Evolutionary conservation across 1,284 basidiomycete genomes (phyloP), one percentile per base, ranked within the genome.

Genomic region (Naganishia cerealis): DNA sequence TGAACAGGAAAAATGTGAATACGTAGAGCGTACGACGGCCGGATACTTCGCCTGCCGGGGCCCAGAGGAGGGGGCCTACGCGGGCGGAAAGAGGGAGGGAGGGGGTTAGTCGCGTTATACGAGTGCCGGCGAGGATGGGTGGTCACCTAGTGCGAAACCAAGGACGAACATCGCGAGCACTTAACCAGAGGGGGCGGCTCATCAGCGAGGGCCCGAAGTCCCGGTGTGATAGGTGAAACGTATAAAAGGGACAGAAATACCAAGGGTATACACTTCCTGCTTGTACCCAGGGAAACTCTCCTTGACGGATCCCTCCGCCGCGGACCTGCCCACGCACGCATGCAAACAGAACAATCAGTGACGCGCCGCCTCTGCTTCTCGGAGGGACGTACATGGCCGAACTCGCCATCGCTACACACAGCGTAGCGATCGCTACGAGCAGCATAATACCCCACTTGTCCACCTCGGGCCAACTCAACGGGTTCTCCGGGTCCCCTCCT

Each of bases 1-100:
- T 80, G 70, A 81, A 82, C 9, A 79, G 68, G 67, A 79, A 70
- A 65, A 79, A 77, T 29, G 81, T 78, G 55, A 78, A 21, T 67
- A 82, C 72, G 73, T 82, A 83, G 69, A 82, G 68, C 61, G 72
- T 71, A 21, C 74, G 72, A 21, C 78, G 72, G 33, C 76, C 79
- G 52, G 73, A 75, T 39, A 79, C 73, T 40, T 77, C 76, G 15
- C 70, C 71, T 29, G 67, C 57, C 0, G 75, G 75, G 0, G 76
- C 75, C 75, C 75, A 77, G 16, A 75, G 42, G 8, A 75, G 66
- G 36, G 72, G 63, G 39, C 67, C 59, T 36, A 57, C 9, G n/a
- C n/a, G n/a, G n/a, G n/a, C 24, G 46, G 29, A 3, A 12, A 33
- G 6, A 8, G 5, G 13, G 1, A 7, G 18, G n/a, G 18, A 1